Conservation (phyloP, 1,284 basidiomycete species). For the Malassezia obtusa region DNA sequence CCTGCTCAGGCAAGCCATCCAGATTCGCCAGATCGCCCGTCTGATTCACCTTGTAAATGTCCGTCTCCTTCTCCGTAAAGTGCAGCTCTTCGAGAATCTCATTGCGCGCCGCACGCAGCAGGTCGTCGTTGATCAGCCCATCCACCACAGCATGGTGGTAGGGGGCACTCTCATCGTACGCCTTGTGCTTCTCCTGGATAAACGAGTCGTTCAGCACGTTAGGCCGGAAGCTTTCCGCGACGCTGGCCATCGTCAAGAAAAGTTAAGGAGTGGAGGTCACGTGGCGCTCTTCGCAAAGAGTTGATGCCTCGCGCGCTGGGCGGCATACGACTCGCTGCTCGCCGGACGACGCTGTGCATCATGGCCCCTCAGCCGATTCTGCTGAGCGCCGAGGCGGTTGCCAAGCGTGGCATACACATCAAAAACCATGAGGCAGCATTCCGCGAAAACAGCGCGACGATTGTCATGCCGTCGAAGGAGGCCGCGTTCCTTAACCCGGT, state of each 20-base stretch:
- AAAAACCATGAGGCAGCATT: constrained; percentile 35
- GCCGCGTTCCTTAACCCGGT: constrained; percentile 84
- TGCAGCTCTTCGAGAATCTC: constrained; percentile 73
- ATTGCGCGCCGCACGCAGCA: constrained; percentile 66
- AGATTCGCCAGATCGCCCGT: constrained; percentile 92
- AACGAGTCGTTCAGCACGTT: constrained; percentile 21
- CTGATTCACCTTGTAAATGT: constrained; percentile 97
- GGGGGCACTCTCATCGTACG: constrained; percentile 51
- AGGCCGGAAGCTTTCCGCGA: constrained; percentile 23
- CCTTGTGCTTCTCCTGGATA: constrained; percentile 18
- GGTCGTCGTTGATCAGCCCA: constrained; percentile 71
- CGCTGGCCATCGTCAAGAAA: constrained; percentile 16
- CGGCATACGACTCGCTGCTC: not conserved
- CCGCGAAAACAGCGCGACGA: constrained; percentile 41
- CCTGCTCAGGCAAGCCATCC: constrained; percentile 57
- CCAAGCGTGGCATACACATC: constrained; percentile 33
- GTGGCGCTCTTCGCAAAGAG: not conserved
- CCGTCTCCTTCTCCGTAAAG: constrained; percentile 94
- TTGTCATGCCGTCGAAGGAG: constrained; percentile 42
- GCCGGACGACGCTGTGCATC: not conserved
- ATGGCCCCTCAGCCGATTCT: constrained; percentile 44
- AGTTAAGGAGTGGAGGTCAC: constrained; percentile 3
- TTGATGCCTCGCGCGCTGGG: not conserved
- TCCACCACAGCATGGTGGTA: constrained; percentile 77
- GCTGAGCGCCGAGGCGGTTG: constrained; percentile 27